These are phyloP conservation scores for Picochlorum sp. DNA, from an alignment of 139 green algal genomes.

Conservation along the genomic window DNA sequence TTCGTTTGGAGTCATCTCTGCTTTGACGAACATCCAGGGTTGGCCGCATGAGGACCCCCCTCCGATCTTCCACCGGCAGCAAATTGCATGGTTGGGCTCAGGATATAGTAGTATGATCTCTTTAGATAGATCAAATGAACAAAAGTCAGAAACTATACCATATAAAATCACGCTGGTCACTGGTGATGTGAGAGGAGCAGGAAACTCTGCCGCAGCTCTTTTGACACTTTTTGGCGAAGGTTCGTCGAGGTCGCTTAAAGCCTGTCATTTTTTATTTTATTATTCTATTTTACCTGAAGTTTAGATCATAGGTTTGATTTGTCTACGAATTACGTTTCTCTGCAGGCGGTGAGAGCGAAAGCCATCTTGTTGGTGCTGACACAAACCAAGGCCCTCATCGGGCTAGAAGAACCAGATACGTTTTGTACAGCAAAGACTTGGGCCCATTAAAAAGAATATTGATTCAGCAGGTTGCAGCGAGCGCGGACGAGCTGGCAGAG, in stretches of 20 bases:
- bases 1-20: too few species aligned
- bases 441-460: constrained; percentile 42
- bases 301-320: too few species aligned
- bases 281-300: too few species aligned
- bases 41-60: too few species aligned
- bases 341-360: constrained; percentile 20
- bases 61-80: too few species aligned
- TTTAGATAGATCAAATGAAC: not conserved
- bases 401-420: constrained; percentile 35
- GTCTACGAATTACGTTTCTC: not conserved
- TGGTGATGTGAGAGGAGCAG: constrained; percentile 70
- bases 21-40: too few species aligned
- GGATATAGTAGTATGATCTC: too few species aligned
- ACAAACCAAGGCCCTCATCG: constrained; percentile 29
- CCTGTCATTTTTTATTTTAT: not conserved
- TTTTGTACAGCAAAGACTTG: constrained; percentile 19
- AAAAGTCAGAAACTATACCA: not conserved
- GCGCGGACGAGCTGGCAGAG: constrained; percentile 17
- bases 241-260: not conserved
- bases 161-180: constrained; percentile 51
- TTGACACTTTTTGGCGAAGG: constrained; percentile 19
- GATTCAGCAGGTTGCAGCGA: constrained; percentile 11
- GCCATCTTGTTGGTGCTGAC: constrained; percentile 22
- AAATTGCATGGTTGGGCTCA: too few species aligned
- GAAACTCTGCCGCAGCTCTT: constrained; percentile 31